These are phyloP conservation scores for Aspergillus fructus DNA, from an alignment of 2,329 filamentous ascomycete species.

Conservation along the genomic window DNA sequence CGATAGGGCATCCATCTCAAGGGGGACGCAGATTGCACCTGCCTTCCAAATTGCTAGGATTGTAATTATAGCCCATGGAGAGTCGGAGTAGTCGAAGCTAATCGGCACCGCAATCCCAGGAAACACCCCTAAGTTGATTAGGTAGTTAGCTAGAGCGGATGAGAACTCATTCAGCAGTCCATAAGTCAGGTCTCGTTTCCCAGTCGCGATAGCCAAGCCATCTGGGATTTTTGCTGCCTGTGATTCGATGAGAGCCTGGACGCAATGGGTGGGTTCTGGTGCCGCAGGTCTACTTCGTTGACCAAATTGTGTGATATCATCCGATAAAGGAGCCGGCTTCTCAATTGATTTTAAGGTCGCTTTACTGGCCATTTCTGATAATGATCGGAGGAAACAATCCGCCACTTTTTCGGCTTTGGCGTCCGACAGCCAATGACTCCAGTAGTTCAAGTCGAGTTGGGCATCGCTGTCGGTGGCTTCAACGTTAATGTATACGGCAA, in stretches of 20 bases:
- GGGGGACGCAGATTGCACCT: slow-evolving; percentile 31
- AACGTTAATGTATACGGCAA: slow-evolving; percentile 50
- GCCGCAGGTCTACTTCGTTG: slow-evolving; percentile 29
- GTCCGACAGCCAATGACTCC: slow-evolving; percentile 40
- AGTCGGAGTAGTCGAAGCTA: slow-evolving; percentile 27
- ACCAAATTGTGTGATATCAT: slow-evolving; percentile 29
- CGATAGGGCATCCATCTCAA: slow-evolving; percentile 35
- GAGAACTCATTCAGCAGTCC: slow-evolving; percentile 32
- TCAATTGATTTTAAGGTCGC: no score
- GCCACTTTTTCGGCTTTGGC: slow-evolving; percentile 39
- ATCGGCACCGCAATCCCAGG: slow-evolving; percentile 26
- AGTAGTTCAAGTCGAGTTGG: slow-evolving; percentile 42
- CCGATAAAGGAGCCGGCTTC: slow-evolving; percentile 34
- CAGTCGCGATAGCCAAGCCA: slow-evolving; percentile 27
- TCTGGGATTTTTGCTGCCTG: slow-evolving; percentile 24
- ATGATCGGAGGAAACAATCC: slow-evolving; percentile 34
- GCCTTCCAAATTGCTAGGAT: slow-evolving; percentile 31
- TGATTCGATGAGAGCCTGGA: slow-evolving; percentile 28
- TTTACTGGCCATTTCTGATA: slow-evolving; percentile 36
- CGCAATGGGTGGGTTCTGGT: slow-evolving; percentile 23
- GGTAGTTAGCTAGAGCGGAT: slow-evolving; percentile 31
- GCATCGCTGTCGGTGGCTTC: slow-evolving; percentile 44
- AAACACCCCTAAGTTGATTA: slow-evolving; percentile 29
- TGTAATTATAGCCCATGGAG: slow-evolving; percentile 27
- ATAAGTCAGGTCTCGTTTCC: slow-evolving; percentile 36